phyloP scores from a whole-genome alignment of 805 yeast genomes.

The Candida sithepensis region DNA sequence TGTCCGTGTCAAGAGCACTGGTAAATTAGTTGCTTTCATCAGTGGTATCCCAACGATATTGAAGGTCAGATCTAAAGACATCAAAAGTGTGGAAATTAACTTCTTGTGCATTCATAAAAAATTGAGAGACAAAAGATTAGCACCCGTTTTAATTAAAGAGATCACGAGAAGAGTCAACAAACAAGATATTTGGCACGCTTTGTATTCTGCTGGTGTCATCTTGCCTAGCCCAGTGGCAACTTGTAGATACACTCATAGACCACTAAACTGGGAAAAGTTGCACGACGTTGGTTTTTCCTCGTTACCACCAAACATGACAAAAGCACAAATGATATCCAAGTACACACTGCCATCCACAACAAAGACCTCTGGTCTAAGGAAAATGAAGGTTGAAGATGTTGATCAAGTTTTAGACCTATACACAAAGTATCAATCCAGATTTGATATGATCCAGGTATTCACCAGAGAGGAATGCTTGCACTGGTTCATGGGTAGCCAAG shows the following conservation, averaged over 20 bases:
- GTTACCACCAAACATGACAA: conserved; percentile 68
- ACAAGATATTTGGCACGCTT: conserved; percentile 88
- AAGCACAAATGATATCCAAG: conserved; percentile 59
- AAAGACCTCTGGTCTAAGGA: conserved; percentile 52
- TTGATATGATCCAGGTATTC: conserved; percentile 70
- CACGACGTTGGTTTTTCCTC: conserved; percentile 87
- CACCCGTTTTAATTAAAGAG: conserved; percentile 92
- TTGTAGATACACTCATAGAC: conserved; percentile 90
- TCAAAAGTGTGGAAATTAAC: conserved; percentile 82
- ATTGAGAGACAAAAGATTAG: conserved; percentile 85
- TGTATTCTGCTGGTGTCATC: conserved; percentile 88
- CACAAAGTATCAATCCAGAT: conserved; percentile 59
- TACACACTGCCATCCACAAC: conserved; percentile 54
- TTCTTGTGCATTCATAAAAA: conserved; percentile 93
- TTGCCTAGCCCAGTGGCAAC: conserved; percentile 90
- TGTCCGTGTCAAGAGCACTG: conserved; percentile 75
- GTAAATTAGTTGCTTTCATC: conserved; percentile 85
- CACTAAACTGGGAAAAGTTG: conserved; percentile 86
- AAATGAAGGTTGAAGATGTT: conserved; percentile 56
- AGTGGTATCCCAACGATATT: conserved; percentile 82
- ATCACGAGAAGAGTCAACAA: conserved; percentile 89
- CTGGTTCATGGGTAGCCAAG: conserved; percentile 65
- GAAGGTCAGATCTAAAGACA: conserved; percentile 43
- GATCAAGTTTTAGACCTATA: conserved; percentile 61
- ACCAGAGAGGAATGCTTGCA: conserved; percentile 65